Conservation (phyloP, 345 rosid species). For the Salix koriyanagi region DNA sequence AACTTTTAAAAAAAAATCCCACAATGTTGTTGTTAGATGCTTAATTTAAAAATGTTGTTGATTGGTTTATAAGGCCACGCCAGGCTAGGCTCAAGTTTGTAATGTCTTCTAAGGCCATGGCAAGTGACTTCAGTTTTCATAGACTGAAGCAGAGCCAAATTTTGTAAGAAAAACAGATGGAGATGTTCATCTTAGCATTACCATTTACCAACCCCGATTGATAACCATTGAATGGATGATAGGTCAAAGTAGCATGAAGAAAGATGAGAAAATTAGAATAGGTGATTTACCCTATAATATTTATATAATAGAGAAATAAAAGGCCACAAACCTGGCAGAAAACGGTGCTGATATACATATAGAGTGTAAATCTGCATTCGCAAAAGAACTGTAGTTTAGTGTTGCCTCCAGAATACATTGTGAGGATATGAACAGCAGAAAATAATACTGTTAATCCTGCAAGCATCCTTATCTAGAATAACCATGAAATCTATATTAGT, state of each 20-base stretch:
- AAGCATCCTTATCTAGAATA: background rate
- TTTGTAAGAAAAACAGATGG: background rate
- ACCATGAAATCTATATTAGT: background rate
- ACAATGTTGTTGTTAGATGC: background rate
- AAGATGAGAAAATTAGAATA: background rate
- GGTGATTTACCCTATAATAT: background rate
- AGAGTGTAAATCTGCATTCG: constrained; percentile 19
- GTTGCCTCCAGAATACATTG: background rate
- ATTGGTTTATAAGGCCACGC: background rate
- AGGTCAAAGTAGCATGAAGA: background rate
- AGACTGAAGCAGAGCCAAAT: background rate
- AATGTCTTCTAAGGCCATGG: background rate
- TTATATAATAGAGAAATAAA: background rate
- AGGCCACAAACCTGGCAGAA: constrained; percentile 23
- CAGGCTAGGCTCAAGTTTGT: background rate
- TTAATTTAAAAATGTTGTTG: background rate
- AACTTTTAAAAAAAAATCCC: background rate
- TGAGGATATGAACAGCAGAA: background rate
- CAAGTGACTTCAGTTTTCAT: background rate
- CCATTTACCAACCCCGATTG: background rate
- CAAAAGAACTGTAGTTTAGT: background rate
- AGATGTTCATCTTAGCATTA: background rate
- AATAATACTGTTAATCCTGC: background rate
- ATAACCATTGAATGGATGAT: background rate
- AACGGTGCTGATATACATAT: constrained; percentile 18